Percentiles rank a stretch among this genome's conserved stretches.
Evolutionary conservation across 257 asterid species (phyloP).

Genomic region (Thymus quinquecostatus): DNA sequence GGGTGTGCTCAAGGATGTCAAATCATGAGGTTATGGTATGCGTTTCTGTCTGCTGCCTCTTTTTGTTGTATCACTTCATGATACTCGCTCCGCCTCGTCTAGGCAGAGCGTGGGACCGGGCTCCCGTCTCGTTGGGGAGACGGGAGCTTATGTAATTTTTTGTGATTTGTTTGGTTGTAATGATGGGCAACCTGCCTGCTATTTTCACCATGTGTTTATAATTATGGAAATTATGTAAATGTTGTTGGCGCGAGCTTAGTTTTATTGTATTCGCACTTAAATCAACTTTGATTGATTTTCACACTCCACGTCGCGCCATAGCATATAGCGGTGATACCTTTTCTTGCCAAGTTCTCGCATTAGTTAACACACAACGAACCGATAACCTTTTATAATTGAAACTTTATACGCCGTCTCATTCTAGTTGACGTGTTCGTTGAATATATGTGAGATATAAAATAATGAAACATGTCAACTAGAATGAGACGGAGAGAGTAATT

Average conservation of each 20-base stretch:
- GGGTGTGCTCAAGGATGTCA: slow-evolving; percentile 78
- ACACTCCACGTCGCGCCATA: no score
- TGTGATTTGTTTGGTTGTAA: slow-evolving; percentile 18
- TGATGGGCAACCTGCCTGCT: slow-evolving; percentile 24
- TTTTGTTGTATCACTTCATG: slow-evolving; percentile 21
- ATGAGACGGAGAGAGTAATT: no score
- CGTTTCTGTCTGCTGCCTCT: slow-evolving; percentile 1
- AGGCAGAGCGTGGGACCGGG: neutral
- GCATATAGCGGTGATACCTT: neutral
- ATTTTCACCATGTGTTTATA: slow-evolving; percentile 13
- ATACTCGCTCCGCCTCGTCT: neutral
- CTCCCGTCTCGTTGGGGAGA: neutral
- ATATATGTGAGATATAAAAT: no score
- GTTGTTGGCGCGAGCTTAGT: neutral
- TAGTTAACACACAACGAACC: no score
- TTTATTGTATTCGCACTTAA: neutral
- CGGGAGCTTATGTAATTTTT: slow-evolving; percentile 18
- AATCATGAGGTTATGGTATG: slow-evolving; percentile 36
- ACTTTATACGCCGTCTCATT: no score
- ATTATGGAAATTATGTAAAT: slow-evolving; percentile 32
- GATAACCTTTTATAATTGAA: no score
- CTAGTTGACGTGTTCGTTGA: no score
- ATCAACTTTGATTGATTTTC: neutral
- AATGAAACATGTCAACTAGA: no score
- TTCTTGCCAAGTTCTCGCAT: neutral